These are phyloP conservation scores for Pseudonitzschia delicatissima DNA, from an alignment of 108 stramenopile genomes.

Conservation along the genomic window DNA sequence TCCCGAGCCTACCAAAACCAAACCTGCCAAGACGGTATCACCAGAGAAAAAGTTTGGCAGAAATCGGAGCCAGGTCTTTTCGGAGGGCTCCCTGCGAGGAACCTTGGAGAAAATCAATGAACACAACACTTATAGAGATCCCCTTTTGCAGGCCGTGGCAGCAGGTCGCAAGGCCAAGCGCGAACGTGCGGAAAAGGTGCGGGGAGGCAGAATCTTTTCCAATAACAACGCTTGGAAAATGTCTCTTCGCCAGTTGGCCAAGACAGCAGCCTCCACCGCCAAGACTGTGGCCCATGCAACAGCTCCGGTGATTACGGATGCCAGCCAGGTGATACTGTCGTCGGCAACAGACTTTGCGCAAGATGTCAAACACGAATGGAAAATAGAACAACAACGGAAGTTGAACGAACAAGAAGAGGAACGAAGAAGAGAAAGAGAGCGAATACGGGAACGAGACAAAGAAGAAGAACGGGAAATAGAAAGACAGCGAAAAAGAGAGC, in stretches of 20 bases:
- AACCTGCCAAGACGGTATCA: too few species aligned
- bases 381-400: slow-evolving; percentile 8
- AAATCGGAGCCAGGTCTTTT: slow-evolving; percentile 2
- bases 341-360: slow-evolving; percentile 36
- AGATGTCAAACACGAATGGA: slow-evolving; percentile 26
- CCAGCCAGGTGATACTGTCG: slow-evolving; percentile 2
- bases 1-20: too few species aligned
- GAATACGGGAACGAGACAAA: too few species aligned
- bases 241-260: slow-evolving; percentile 32
- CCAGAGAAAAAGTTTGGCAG: too few species aligned
- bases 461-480: neutral
- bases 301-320: slow-evolving; percentile 30
- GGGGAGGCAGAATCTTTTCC: neutral
- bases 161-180: slow-evolving; percentile 30
- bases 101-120: neutral
- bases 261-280: slow-evolving; percentile 32
- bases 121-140: slow-evolving; percentile 11
- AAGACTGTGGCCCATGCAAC: slow-evolving; percentile 28
- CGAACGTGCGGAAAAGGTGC: slow-evolving; percentile 3
- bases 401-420: neutral
- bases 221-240: slow-evolving; percentile 34
- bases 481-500: neutral
- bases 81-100: slow-evolving; percentile 8
- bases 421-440: neutral
- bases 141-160: slow-evolving; percentile 31